These are phyloP conservation scores for Rhizopogon roseolus DNA, from an alignment of 768 basidiomycete species.

Conservation along the genomic window DNA sequence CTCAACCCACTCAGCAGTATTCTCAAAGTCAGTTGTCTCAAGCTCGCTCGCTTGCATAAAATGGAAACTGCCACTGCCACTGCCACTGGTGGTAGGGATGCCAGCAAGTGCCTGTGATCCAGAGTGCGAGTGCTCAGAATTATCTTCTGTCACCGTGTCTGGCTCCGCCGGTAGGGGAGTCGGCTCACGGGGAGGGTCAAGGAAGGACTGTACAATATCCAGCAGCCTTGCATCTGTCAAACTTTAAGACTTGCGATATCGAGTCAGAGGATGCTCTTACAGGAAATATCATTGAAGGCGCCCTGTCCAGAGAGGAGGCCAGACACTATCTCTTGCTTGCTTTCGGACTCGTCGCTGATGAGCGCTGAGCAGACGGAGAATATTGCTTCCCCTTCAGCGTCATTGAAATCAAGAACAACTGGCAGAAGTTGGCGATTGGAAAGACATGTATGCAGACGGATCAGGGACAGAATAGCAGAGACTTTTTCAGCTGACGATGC, in stretches of 20 bases:
- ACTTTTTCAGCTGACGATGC: constrained; percentile 36
- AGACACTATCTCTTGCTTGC: constrained; percentile 45
- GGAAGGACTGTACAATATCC: constrained; percentile 50
- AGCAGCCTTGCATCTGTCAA: constrained; percentile 53
- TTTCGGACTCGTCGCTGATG: constrained; percentile 48
- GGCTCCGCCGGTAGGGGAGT: constrained; percentile 29
- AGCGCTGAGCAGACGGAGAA: constrained; percentile 49
- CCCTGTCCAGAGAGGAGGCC: constrained; percentile 56
- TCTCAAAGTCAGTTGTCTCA: constrained; percentile 49
- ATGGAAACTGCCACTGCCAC: constrained; percentile 55
- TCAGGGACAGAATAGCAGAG: constrained; percentile 50
- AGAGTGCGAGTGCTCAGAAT: constrained; percentile 9
- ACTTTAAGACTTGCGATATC: constrained; percentile 3
- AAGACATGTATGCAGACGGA: constrained; percentile 53
- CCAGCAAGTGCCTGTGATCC: constrained; percentile 28
- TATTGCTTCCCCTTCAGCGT: constrained; percentile 51
- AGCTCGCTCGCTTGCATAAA: constrained; percentile 84
- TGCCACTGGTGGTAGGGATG: constrained; percentile 26
- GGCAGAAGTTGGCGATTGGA: constrained; percentile 39
- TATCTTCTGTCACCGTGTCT: constrained; percentile 22
- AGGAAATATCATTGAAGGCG: constrained; percentile 56
- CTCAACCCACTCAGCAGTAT: constrained; percentile 54
- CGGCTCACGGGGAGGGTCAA: constrained; percentile 40
- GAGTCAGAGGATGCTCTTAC: constrained; percentile 35
- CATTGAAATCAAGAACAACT: constrained; percentile 38